phyloP scores from a whole-genome alignment of 495 filamentous ascomycete genomes.

The Cryomyces antarcticus region DNA sequence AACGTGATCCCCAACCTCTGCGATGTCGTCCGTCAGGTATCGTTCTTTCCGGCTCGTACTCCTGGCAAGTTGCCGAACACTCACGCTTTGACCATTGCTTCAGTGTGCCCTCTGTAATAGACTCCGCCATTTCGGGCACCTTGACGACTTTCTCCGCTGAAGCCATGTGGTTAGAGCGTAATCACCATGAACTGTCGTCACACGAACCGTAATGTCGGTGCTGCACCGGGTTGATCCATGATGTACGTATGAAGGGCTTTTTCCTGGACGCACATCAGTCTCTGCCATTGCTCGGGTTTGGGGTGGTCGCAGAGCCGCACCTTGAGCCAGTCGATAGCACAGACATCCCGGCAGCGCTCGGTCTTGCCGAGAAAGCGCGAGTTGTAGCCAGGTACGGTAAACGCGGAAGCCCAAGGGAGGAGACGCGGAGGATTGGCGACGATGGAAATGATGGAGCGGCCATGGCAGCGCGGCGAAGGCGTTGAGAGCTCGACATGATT shows the following conservation, averaged over 20 bases:
- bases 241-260: background rate
- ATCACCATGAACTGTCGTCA: background rate
- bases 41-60: too few species aligned
- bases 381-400: too few species aligned
- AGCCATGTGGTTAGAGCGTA: background rate
- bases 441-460: constrained; percentile 5
- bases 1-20: constrained; percentile 81
- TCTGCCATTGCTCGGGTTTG: too few species aligned
- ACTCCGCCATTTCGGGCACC: constrained; percentile 96
- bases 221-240: background rate
- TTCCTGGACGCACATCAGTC: too few species aligned
- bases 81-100: constrained; percentile 84
- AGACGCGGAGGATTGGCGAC: constrained; percentile 7
- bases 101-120: constrained; percentile 90
- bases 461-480: constrained; percentile 16
- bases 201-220: constrained; percentile 10
- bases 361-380: too few species aligned
- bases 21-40: background rate
- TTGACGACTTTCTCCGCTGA: constrained; percentile 65
- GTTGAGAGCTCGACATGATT: constrained; percentile 19
- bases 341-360: too few species aligned
- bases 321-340: too few species aligned
- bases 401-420: background rate
- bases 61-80: constrained; percentile 4
- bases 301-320: too few species aligned